A percentile compares a stretch with the other conserved stretches of the same genome.
phyloP scores from a whole-genome alignment of 2,329 filamentous ascomycete genomes.

The Penicillium sp. region DNA sequence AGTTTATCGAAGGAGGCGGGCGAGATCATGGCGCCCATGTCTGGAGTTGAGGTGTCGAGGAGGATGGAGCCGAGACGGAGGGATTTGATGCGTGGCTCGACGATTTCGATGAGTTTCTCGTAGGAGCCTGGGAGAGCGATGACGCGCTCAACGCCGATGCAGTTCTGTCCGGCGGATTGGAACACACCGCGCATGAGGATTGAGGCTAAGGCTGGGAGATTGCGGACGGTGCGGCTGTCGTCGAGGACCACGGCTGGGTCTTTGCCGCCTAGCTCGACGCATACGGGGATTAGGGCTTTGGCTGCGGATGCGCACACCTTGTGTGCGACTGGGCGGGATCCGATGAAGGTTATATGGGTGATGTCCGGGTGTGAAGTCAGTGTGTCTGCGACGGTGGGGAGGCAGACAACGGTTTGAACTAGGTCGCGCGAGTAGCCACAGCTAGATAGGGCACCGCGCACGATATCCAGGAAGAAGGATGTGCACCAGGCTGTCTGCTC shows the following conservation, averaged over 20 bases:
- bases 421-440: conserved; percentile 79
- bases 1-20: conserved; percentile 68
- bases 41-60: conserved; percentile 49
- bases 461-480: conserved; percentile 73
- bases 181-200: conserved; percentile 89
- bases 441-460: conserved; percentile 69
- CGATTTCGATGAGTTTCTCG: conserved; percentile 62
- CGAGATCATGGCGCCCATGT: conserved; percentile 89
- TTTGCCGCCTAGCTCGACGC: conserved; percentile 91
- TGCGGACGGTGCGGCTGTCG: conserved; percentile 55
- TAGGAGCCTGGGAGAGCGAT: conserved; percentile 76
- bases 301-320: conserved; percentile 83
- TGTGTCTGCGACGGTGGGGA: conserved; percentile 74
- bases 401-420: conserved; percentile 80
- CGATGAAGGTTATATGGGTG: conserved; percentile 92
- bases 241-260: conserved; percentile 88
- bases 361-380: conserved; percentile 81
- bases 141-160: conserved; percentile 92
- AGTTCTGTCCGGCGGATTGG: conserved; percentile 94
- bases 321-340: conserved; percentile 79
- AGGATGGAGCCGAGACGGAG: conserved; percentile 72
- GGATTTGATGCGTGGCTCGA: conserved; percentile 68
- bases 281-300: conserved; percentile 77
- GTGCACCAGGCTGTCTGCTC: conserved; percentile 95
- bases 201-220: conserved; percentile 67